Evolutionary conservation across 1,139 yeast species (phyloP), one percentile per base, ranked within the genome.

Genomic region (Suhomyces taliae): DNA sequence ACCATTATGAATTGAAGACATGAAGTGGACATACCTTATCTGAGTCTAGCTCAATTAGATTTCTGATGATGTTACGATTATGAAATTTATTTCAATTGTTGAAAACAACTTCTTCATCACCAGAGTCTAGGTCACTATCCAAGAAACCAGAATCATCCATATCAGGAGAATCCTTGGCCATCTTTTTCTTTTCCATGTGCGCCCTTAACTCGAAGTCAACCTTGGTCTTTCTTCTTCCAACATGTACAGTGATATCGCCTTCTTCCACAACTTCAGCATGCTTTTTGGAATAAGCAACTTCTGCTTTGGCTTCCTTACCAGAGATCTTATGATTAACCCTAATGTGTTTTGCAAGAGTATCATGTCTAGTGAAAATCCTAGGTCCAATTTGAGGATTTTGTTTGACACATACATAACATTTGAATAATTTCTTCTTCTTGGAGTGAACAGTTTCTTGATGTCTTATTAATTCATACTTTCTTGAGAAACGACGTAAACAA

Each of bases 371-470:
- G 63, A 93, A 93, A 2, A 96, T 90, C 69, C 93, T 70, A 15
- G 83, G 75, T 0, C 79, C 79, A 26, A 70, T 69, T 8, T 61
- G 61, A 0, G 80, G 80, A 53, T 75, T 72, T 56, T 80, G 84
- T 56, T 81, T 83, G 39, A 84, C 87, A 69, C 99, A 93, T 37
- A 87, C 84, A 60, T 84, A 85, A 66, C 99, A 93, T 61, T 87
- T 85, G 73, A 85, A 93, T 44, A 88, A 81, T 60, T 87, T 87
- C 67, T 93, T 87, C 66, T 86, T 87, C 46, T 87, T 78, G 2
- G 97, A 93, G 66, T 93, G 99, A 46, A 93, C 93, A 0, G 98
- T 91, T 63, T 93, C 97, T 68, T 91, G 97, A 66, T 93, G 98
- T 59, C 99, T 81, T 31, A 91, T 87, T 60, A 93, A 76, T 70